These are phyloP conservation scores for Leucaena leucocephala DNA, from an alignment of 306 rosid genomes.

Conservation along the genomic window DNA sequence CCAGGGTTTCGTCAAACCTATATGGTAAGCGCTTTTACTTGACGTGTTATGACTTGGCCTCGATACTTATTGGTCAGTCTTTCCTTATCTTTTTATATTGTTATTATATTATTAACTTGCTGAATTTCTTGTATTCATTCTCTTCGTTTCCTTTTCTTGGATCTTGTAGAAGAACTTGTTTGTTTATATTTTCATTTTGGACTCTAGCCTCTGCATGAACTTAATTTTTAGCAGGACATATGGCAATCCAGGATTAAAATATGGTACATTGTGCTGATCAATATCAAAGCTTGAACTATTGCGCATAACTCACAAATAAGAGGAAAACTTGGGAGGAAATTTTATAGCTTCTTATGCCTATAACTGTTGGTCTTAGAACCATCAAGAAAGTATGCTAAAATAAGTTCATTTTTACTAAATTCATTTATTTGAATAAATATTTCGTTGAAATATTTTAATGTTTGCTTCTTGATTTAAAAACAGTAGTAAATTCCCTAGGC, in stretches of 20 bases:
- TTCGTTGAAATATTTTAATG: not conserved
- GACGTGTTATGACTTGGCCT: not conserved
- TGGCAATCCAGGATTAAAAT: slow-evolving; percentile 3
- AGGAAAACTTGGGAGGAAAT: not conserved
- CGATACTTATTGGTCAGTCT: not conserved
- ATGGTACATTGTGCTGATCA: slow-evolving; percentile 11
- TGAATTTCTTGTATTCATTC: not conserved
- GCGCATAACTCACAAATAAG: not conserved
- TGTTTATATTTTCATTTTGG: slow-evolving; percentile 6
- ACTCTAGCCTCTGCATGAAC: not conserved
- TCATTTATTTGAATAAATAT: not conserved
- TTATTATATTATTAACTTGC: not conserved
- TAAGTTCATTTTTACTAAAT: not conserved
- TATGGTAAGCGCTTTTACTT: slow-evolving; percentile 43
- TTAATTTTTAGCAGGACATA: not conserved
- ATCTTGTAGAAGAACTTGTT: slow-evolving; percentile 1
- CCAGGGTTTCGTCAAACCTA: slow-evolving; percentile 83
- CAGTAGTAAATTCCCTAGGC: slow-evolving; percentile 1
- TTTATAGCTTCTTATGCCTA: not conserved
- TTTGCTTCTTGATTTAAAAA: not conserved
- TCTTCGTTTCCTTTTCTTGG: not conserved
- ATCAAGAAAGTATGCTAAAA: not conserved
- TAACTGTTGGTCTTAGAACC: not conserved
- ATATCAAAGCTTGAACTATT: slow-evolving; percentile 9
- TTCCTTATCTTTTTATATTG: not conserved